phyloP scores from a whole-genome alignment of 257 asterid genomes.

The Henckelia pumila region DNA sequence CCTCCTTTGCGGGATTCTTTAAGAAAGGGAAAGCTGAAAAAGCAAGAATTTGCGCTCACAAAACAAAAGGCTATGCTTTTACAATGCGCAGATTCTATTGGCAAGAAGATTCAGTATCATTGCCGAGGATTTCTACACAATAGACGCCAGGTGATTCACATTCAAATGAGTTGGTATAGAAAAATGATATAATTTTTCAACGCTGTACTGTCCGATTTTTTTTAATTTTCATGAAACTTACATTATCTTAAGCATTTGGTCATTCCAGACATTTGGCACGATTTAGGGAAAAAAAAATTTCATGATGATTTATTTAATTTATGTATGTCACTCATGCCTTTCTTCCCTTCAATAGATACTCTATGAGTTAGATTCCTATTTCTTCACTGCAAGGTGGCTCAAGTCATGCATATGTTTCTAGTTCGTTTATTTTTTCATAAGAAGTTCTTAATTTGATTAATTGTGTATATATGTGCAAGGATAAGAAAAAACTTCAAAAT shows the following conservation, averaged over 20 bases:
- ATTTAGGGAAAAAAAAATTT: background rate
- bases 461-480: too few relatives aligned
- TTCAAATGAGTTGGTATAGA: constrained; percentile 21
- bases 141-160: constrained; percentile 83
- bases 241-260: constrained; percentile 12
- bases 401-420: background rate
- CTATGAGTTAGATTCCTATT: background rate
- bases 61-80: constrained; percentile 73
- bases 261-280: background rate
- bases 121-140: constrained; percentile 89
- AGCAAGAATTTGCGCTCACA: constrained; percentile 71
- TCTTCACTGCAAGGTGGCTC: background rate
- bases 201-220: background rate
- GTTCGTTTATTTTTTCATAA: too few relatives aligned
- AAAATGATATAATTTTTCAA: constrained; percentile 11
- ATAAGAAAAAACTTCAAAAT: too few relatives aligned
- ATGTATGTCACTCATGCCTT: background rate
- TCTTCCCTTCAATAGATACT: background rate
- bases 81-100: constrained; percentile 88
- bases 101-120: constrained; percentile 84
- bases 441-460: too few relatives aligned
- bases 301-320: too few relatives aligned
- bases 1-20: constrained; percentile 91
- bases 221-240: constrained; percentile 12
- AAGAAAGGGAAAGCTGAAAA: constrained; percentile 91